A percentile compares a stretch with the other conserved stretches of the same genome.
Conservation (phyloP, 208 protist species). For the Trypanosomatidae sp. region DNA sequence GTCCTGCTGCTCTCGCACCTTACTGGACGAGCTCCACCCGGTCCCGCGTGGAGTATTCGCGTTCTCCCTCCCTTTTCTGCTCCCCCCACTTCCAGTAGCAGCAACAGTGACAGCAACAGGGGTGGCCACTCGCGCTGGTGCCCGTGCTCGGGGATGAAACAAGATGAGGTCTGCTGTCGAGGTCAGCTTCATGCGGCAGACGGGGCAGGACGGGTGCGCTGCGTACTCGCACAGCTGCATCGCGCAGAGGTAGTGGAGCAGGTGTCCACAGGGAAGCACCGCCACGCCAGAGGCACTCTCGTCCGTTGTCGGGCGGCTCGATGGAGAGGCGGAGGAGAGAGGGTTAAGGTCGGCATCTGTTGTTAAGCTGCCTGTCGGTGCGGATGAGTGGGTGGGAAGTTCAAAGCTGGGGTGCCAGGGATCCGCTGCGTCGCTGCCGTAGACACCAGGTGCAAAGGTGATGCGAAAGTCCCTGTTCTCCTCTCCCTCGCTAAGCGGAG, state of each 20-base stretch:
- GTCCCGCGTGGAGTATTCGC: too few relatives aligned
- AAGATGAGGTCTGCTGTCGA: constrained; percentile 31
- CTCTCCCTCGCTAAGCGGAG: neutral
- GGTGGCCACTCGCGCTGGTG: neutral
- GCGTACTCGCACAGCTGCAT: constrained; percentile 70
- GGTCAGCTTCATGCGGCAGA: constrained; percentile 55
- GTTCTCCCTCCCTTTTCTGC: neutral
- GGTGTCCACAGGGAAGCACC: constrained; percentile 65
- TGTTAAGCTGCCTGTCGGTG: neutral
- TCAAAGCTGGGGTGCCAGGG: constrained; percentile 16
- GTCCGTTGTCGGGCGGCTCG: neutral
- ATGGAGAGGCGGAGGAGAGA: neutral
- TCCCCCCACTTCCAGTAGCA: too few relatives aligned
- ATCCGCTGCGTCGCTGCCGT: constrained; percentile 15
- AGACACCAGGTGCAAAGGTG: constrained; percentile 42
- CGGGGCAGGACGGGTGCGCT: constrained; percentile 45
- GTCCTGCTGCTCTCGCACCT: too few relatives aligned
- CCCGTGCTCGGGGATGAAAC: constrained; percentile 41
- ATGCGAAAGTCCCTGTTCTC: constrained; percentile 34
- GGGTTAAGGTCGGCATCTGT: neutral
- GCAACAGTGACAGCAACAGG: neutral
- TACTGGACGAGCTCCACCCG: too few relatives aligned
- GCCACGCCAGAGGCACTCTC: constrained; percentile 19
- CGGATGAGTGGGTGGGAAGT: neutral
- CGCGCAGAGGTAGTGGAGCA: constrained; percentile 72